Conservation (phyloP, 1,284 basidiomycete species). For the Neolentinus lepideus region DNA sequence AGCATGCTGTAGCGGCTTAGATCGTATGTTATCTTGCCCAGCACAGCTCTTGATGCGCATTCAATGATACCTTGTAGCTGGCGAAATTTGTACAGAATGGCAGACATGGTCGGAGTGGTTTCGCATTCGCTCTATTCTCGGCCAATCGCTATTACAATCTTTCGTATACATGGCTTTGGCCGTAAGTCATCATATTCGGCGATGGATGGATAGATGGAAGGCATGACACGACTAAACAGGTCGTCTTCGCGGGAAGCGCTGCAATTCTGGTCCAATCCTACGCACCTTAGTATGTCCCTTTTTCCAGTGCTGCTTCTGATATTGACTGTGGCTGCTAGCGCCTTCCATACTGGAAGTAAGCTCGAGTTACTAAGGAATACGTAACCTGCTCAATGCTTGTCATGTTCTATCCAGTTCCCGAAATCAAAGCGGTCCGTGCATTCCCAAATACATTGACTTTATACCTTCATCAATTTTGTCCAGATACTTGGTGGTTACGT, state of each 20-base stretch:
- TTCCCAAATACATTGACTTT: background rate
- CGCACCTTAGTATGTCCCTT: conserved; percentile 54
- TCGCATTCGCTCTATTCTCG: conserved; percentile 44
- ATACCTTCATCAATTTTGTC: background rate
- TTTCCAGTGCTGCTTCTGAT: background rate
- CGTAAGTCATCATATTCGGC: conserved; percentile 30
- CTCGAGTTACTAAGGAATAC: conserved; percentile 7
- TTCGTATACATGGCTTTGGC: conserved; percentile 56
- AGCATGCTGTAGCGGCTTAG: conserved; percentile 67
- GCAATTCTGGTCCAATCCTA: conserved; percentile 58
- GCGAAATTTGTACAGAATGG: conserved; percentile 69
- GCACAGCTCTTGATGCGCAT: conserved; percentile 1
- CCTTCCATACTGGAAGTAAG: conserved; percentile 76
- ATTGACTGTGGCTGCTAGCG: conserved; percentile 28
- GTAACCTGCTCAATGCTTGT: conserved; percentile 5
- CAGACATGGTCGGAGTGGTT: conserved; percentile 59
- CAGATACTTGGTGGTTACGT: conserved; percentile 72
- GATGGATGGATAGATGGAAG: background rate
- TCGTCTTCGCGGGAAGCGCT: conserved; percentile 57
- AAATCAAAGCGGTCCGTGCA: conserved; percentile 63
- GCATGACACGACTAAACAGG: conserved; percentile 28
- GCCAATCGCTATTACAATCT: conserved; percentile 54
- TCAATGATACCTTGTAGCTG: conserved; percentile 33
- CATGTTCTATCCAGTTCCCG: conserved; percentile 42
- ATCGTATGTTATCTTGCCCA: conserved; percentile 41